Base-by-base conservation (phyloP, 2,329 filamentous ascomycete species). In the Mariannaea sp. region DNA sequence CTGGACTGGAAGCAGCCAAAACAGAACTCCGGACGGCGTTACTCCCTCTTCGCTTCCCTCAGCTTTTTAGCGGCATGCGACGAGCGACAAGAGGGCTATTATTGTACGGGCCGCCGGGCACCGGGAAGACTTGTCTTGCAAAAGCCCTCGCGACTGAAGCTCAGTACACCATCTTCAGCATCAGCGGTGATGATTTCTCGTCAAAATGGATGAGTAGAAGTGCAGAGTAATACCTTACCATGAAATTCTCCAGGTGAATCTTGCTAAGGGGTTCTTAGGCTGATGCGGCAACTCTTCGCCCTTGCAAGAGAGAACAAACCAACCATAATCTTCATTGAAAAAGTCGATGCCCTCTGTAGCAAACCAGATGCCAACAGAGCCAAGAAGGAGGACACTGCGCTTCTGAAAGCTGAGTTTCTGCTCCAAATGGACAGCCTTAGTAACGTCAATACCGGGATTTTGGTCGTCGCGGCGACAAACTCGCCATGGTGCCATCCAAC, bases 281-380 rank as follows among this genome's bases (percentile, higher is more conserved):
- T 57, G 26, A 51, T 57, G 39, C 41, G 33, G 3, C 36, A 57
- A 14, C 51, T 57, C 2, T 55, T 57, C 22, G n/a, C 32, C 10
- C 51, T 57, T 14, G 55, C 55, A 1, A 32, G 47, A 40, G 46
- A 57, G 40, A 55, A 51, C 22, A 57, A 55, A 29, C 55, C 55
- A 29, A 55, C 50, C 5, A 55, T 57, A 33, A 45, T 57, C 38
- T 51, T 57, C 26, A 57, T 57, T 35, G 55, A 57, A 12, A 47
- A 55, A n/a, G 26, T 57, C 35, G 55, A 57, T 14, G 46, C 51
- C 26, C 36, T 57, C 12, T 48, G 55, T 8, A 27, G 47, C n/a
- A 39, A 50, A 6, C 51, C 27, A 7, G 55, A 57, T 22, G 16
- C 26, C 19, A 19, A 27, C 8, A 20, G 20, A n/a, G 22, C 46